Conservation (phyloP, 2,329 filamentous ascomycete genomes). For the Aspergillus brasiliensis region DNA sequence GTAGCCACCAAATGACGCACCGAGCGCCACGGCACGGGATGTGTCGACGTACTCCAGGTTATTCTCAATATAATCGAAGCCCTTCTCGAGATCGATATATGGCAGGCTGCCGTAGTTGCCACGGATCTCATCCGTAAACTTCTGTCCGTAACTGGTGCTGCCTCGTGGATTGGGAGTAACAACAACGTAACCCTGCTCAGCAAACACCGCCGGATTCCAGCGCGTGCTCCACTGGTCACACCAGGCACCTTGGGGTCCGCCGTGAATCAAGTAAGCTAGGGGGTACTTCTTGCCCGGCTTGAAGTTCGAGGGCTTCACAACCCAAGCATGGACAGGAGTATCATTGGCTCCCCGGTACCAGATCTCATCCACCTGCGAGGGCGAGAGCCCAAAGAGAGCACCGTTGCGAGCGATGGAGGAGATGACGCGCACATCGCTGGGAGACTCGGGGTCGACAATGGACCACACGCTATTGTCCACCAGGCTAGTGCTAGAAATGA, state of each 20-base stretch:
- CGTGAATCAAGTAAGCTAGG: slow-evolving; percentile 57
- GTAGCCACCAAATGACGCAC: slow-evolving; percentile 61
- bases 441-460: slow-evolving; percentile 40
- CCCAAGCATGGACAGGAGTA: slow-evolving; percentile 48
- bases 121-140: slow-evolving; percentile 55
- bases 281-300: slow-evolving; percentile 53
- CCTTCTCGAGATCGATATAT: slow-evolving; percentile 58
- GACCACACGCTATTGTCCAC: slow-evolving; percentile 49
- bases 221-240: slow-evolving; percentile 57
- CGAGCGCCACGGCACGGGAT: slow-evolving; percentile 54
- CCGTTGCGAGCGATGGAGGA: slow-evolving; percentile 43
- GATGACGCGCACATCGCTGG: slow-evolving; percentile 33
- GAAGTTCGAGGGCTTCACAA: slow-evolving; percentile 52
- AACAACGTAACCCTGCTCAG: slow-evolving; percentile 63
- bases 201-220: slow-evolving; percentile 60
- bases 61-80: slow-evolving; percentile 54
- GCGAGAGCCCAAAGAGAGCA: slow-evolving; percentile 44
- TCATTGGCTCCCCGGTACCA: slow-evolving; percentile 51
- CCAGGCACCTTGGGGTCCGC: slow-evolving; percentile 55
- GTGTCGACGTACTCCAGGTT: slow-evolving; percentile 57
- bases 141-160: slow-evolving; percentile 59
- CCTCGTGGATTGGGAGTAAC: slow-evolving; percentile 63
- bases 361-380: slow-evolving; percentile 46
- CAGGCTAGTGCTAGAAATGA: slow-evolving; percentile 47
- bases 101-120: slow-evolving; percentile 57